phyloP scores from a whole-genome alignment of 805 yeast genomes.

The Yamadazyma takamatsuzukensis region DNA sequence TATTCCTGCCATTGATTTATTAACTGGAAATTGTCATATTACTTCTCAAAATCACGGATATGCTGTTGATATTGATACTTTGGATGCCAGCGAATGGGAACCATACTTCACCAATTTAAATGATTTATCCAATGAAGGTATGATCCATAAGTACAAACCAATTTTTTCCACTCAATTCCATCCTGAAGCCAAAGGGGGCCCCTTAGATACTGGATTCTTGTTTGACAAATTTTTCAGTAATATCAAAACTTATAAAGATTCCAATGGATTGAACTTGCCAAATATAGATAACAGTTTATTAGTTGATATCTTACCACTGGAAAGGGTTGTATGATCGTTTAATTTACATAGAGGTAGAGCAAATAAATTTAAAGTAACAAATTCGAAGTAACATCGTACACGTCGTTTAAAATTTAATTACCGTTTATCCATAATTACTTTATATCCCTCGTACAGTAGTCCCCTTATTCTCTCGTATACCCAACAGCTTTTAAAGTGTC shows the following conservation, averaged over 20 bases:
- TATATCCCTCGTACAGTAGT: too few species aligned
- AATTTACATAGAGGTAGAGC: too few species aligned
- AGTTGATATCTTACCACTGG: constrained; percentile 62
- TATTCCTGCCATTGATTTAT: constrained; percentile 89
- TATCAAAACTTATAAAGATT: constrained; percentile 50
- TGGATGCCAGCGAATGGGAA: constrained; percentile 76
- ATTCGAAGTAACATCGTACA: too few species aligned
- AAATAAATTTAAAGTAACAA: too few species aligned
- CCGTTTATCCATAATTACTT: too few species aligned
- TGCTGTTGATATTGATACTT: constrained; percentile 83
- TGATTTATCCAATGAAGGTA: constrained; percentile 96
- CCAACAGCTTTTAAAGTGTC: too few species aligned
- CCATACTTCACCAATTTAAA: constrained; percentile 85
- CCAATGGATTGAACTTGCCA: constrained; percentile 38
- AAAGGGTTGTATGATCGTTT: constrained; percentile 51
- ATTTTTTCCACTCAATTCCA: constrained; percentile 97
- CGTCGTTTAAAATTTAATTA: too few species aligned
- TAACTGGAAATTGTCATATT: constrained; percentile 92
- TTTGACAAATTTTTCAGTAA: constrained; percentile 84
- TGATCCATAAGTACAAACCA: constrained; percentile 84
- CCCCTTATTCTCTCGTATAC: too few species aligned
- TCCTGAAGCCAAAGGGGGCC: constrained; percentile 99
- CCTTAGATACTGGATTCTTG: constrained; percentile 84
- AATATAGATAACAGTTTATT: constrained; percentile 47
- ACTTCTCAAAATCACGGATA: constrained; percentile 99